Conservation (phyloP, 352 stramenopile species). For the Stramenopiles sp. region DNA sequence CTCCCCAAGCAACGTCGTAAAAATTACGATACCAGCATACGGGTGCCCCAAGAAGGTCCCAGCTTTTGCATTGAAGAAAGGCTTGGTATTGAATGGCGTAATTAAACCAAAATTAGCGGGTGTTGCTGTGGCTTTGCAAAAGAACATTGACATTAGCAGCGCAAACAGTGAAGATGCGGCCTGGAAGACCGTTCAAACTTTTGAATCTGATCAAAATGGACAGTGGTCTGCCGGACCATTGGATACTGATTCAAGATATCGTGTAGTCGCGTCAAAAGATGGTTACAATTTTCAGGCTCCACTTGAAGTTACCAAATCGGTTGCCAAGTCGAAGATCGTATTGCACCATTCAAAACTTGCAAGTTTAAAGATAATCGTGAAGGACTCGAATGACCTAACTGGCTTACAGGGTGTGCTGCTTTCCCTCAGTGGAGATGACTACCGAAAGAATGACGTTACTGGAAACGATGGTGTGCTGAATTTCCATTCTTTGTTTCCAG, state of each 20-base stretch:
- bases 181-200: background rate
- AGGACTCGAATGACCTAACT: background rate
- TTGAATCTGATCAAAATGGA: background rate
- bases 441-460: background rate
- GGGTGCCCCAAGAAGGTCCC: background rate
- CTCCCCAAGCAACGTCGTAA: background rate
- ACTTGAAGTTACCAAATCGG: background rate
- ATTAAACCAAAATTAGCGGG: background rate
- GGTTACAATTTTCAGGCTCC: constrained; percentile 5
- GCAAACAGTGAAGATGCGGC: background rate
- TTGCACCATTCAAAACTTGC: constrained; percentile 6
- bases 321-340: background rate
- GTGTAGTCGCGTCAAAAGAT: background rate
- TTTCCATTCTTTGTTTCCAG: background rate
- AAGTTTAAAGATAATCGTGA: background rate
- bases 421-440: background rate
- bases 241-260: background rate
- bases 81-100: constrained; percentile 1
- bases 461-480: background rate
- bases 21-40: background rate
- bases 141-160: background rate
- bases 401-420: background rate
- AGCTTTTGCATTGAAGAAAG: background rate
- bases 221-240: background rate
- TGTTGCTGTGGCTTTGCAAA: background rate